Conservation (phyloP, 441 rosid genomes). For the Populus trichocarpa region DNA sequence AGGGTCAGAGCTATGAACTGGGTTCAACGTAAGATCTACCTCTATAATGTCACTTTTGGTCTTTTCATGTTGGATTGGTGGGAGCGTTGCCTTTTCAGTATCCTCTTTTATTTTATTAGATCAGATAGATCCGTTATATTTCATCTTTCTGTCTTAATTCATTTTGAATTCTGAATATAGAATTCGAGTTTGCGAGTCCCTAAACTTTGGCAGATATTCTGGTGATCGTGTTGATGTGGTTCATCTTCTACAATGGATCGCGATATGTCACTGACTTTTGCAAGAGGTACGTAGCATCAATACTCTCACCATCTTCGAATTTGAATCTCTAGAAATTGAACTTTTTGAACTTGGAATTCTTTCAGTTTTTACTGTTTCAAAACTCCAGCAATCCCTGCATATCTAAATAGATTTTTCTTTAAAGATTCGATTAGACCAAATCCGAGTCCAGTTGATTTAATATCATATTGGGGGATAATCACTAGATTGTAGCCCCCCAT, state of each 20-base stretch:
- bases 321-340: not conserved
- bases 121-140: not conserved
- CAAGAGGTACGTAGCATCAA: slow-evolving; percentile 46
- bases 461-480: not conserved
- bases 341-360: not conserved
- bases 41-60: slow-evolving; percentile 92
- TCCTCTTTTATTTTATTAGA: slow-evolving; percentile 34
- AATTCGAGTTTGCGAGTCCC: slow-evolving; percentile 28
- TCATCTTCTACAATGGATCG: slow-evolving; percentile 70
- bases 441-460: not conserved
- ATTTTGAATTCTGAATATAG: not conserved
- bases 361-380: not conserved
- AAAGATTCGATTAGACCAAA: not conserved
- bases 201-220: slow-evolving; percentile 55
- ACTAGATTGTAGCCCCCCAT: not conserved
- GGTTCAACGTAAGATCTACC: slow-evolving; percentile 71
- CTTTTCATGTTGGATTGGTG: slow-evolving; percentile 99
- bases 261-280: slow-evolving; percentile 56
- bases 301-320: not conserved
- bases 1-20: slow-evolving; percentile 34
- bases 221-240: slow-evolving; percentile 89
- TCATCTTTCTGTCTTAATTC: not conserved
- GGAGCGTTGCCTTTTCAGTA: slow-evolving; percentile 97
- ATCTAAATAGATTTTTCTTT: not conserved
- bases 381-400: not conserved